phyloP scores from a whole-genome alignment of 768 basidiomycete genomes.

The Termitomyces sp. region DNA sequence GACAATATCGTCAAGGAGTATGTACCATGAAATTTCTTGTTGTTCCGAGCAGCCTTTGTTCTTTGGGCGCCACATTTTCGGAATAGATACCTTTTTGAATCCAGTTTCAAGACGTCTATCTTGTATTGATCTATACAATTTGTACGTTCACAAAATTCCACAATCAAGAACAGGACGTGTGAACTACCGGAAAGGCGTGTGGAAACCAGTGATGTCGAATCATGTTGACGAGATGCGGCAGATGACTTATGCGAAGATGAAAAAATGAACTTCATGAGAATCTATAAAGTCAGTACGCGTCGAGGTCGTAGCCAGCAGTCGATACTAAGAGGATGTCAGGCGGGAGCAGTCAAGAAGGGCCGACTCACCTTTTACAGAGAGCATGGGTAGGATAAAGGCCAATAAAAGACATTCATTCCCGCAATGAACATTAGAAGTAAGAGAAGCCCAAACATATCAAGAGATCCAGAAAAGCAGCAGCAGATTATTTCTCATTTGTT shows the following conservation, averaged over 20 bases:
- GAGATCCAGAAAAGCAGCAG: neutral
- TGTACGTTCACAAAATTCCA: neutral
- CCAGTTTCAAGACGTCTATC: neutral
- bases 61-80: neutral
- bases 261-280: neutral
- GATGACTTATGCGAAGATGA: neutral
- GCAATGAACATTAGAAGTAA: neutral
- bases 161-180: neutral
- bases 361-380: neutral
- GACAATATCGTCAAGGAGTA: neutral
- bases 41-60: neutral
- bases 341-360: neutral
- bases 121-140: neutral
- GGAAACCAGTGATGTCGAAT: neutral
- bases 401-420: neutral
- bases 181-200: neutral
- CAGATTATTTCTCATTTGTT: neutral
- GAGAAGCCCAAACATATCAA: neutral
- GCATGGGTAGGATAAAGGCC: neutral
- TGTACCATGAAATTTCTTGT: too few species aligned
- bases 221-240: neutral
- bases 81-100: neutral
- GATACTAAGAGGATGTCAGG: neutral
- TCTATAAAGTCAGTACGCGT: neutral
- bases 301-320: neutral